Evolutionary conservation across 2,329 filamentous ascomycete genomes (phyloP).

Genomic region (Fusarium sp.): DNA sequence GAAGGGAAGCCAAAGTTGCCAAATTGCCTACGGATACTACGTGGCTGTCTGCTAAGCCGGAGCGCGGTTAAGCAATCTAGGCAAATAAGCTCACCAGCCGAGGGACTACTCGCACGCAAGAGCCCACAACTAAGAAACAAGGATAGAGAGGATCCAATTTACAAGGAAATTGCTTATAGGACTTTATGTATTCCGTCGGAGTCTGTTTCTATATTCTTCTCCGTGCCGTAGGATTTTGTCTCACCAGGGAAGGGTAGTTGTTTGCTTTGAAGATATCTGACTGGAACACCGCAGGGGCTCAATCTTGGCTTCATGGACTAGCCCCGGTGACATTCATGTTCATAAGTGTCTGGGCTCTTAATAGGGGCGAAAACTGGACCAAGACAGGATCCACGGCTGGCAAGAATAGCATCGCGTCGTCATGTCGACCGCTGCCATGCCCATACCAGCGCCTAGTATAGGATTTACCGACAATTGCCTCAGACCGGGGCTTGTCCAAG

Average conservation of each 20-base stretch:
- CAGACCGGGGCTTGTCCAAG: constrained; percentile 6
- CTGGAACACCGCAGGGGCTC: not conserved
- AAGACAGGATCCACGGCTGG: constrained; percentile 17
- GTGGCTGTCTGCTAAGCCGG: constrained; percentile 6
- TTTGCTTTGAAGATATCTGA: not conserved
- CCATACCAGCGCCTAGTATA: constrained; percentile 12
- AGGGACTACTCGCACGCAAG: constrained; percentile 18
- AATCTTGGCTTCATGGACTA: not conserved
- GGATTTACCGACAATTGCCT: constrained; percentile 2
- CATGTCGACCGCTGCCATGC: constrained; percentile 18
- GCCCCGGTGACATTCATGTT: not conserved
- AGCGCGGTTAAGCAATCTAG: constrained; percentile 21
- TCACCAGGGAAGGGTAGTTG: not conserved
- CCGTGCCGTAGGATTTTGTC: not conserved
- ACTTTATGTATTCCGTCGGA: constrained; percentile 6
- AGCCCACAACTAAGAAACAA: constrained; percentile 13
- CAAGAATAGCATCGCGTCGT: constrained; percentile 23
- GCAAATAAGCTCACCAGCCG: constrained; percentile 36
- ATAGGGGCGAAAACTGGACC: constrained; percentile 14
- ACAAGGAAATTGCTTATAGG: constrained; percentile 29
- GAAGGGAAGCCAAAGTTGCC: not conserved
- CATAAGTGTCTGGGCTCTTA: not conserved
- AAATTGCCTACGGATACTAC: not conserved
- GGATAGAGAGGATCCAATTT: constrained; percentile 28
- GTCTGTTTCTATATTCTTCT: constrained; percentile 3